Base-by-base conservation (phyloP, 108 stramenopile species). In the Nitzschia inconspicua region DNA sequence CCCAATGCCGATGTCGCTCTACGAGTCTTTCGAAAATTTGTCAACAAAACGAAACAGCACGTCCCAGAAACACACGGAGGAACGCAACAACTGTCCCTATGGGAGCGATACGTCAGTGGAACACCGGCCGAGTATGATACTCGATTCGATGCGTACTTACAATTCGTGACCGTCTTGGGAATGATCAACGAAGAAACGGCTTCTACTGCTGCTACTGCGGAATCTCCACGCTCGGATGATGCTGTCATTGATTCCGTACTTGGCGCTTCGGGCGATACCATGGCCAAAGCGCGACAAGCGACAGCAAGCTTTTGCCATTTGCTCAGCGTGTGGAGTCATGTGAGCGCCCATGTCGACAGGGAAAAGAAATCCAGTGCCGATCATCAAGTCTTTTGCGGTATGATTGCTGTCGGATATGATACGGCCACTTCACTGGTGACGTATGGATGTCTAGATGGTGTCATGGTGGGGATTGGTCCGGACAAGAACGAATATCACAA, bases 371-470 rank as follows among this genome's bases (percentile, higher is more conserved):
- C 52, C 43, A 47, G 43, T 30, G 1, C 41, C 3, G 27, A 40
- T 4, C 63, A 56, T 51, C 36, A 54, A 40, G 32, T 50, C 56
- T 75, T 75, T 65, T 61, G 53, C 20, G 81, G 75, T 5, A 63
- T 86, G 47, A 40, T 88, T 57, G 63, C 70, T 14, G 56, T 68
- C 47, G 78, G 68, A 3, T 62, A 83, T 26, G 83, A 84, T 61
- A 62, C 80, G 36, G 83, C 87, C 8, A 69, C 69, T 11, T 67
- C 65, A 11, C 57, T 92, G 40, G 85, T 92, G 27, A 78, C 89
- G 11, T 85, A 88, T 60, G 87, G 86, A 10, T 86, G 87, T 74
- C 67, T 88, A 55, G 90, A 88, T 76, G 83, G 68, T 29, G 77
- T 91, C 32, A 50, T 52, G 34, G 58, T 85, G 52, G 68, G 55